Percentiles rank a stretch among this genome's conserved stretches.
These are phyloP conservation scores for Arctium lappa DNA, from an alignment of 129 eudicot genomes.

Conservation along the genomic window DNA sequence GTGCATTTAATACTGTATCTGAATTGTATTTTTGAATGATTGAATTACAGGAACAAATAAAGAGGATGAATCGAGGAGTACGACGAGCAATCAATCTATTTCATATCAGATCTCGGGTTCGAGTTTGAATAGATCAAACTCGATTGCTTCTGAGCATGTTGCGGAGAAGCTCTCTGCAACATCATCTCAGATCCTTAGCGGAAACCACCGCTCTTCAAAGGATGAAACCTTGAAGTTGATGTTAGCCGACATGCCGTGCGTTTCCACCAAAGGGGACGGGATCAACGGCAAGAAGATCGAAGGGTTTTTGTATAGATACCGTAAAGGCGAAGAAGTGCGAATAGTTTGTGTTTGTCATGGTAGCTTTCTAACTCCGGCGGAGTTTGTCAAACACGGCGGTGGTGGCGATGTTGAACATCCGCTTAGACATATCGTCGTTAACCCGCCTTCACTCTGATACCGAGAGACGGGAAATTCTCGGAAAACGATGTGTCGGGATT, in stretches of 20 bases:
- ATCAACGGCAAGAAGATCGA: conserved; percentile 44
- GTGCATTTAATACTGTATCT: not conserved
- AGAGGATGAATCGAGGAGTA: conserved; percentile 17
- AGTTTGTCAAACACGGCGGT: conserved; percentile 80
- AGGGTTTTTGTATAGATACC: conserved; percentile 64
- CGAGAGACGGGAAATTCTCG: not conserved
- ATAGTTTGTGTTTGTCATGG: conserved; percentile 89
- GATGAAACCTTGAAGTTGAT: conserved; percentile 30
- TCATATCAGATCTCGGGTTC: not conserved
- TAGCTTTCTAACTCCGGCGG: conserved; percentile 57
- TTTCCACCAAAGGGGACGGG: conserved; percentile 49
- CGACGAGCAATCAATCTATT: conserved; percentile 13
- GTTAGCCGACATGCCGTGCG: conserved; percentile 56
- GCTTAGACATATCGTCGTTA: conserved; percentile 50
- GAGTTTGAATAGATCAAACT: conserved; percentile 6
- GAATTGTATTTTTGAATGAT: not conserved
- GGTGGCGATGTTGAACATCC: conserved; percentile 71
- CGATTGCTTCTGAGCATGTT: not conserved
- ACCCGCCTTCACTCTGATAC: conserved; percentile 36
- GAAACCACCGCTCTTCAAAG: not conserved
- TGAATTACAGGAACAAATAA: conserved; percentile 22
- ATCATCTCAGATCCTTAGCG: not conserved
- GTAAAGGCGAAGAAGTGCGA: conserved; percentile 49
- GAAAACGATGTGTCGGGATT: not conserved
- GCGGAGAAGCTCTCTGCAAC: not conserved